Evolutionary conservation across 2,329 filamentous ascomycete species (phyloP), one percentile per base, ranked within the genome.

Genomic region (Aspergillus fischeri): DNA sequence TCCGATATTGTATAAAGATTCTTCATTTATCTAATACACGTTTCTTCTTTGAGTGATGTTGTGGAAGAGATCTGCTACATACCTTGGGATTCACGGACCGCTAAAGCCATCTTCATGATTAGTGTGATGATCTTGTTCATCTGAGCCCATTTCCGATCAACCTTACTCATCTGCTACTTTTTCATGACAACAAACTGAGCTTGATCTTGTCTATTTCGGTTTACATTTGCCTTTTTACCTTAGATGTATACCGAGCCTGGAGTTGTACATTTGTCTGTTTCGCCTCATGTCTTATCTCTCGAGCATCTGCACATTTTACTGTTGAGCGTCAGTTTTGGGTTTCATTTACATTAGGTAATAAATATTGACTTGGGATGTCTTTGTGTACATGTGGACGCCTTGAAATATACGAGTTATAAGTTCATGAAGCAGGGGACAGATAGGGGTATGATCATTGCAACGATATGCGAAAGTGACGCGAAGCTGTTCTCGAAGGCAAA

Each of bases 201-300:
- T 52, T 47, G 21, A 5, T 47, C 24, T 47, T 58, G 45, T 48
- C 50, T 28, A 38, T 45, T 50, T 29, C 45, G 47, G 49, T 53
- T 59, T 53, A 47, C 53, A 51, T 56, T 50, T 50, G 45, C 27
- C 21, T n/a, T 14, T 53, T 57, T 49, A 32, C 14, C 54, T 57
- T 51, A 57, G 35, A 54, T 21, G 45, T 51, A 32, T 32, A 47
- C 51, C 52, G 20, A 53, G 45, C 27, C 47, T 49, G 57, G 57
- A 59, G 57, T 59, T 59, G 57, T 59, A 59, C 27, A 56, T 44
- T 59, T 59, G 56, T 47, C 24, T 25, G 52, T 44, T 52, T 41
- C 50, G 38, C 35, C 17, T 20, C 51, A 21, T 32, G 20, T 52
- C 29, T 49, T 48, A 25, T 41, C 44, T 51, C 17, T 28, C 29